Evolutionary conservation across 768 basidiomycete species (phyloP), one percentile per base, ranked within the genome.

Genomic region (Cantharellus anzutake): DNA sequence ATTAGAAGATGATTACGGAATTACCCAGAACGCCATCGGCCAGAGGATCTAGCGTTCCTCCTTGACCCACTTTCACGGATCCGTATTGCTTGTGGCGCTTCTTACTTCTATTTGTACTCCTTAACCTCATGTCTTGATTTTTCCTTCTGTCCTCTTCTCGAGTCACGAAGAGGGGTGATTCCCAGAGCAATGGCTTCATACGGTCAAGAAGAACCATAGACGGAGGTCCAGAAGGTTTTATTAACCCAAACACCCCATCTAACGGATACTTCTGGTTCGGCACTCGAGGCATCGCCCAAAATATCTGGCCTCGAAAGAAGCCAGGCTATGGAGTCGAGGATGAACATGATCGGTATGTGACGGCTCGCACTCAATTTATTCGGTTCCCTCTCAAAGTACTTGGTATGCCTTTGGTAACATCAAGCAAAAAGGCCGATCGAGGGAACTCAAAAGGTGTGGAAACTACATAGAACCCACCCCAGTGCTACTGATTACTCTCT

Each of bases 31-130:
- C 90, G 51, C 94, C 94, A 70, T 96, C 90, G 3, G 96, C 96
- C 41, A 98, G 76, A 14, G 96, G 96, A 73, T 99, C 96, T 56
- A 99, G 74, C 2, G 96, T 99, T 3, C 96, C 92, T 38, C 91
- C 91, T 70, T 92, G 88, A 1, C 91, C 92, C 56, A 93, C 80
- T 71, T 94, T 93, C 58, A 92, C 73, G 2, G 70, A 66, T 29
- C 79, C 76, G 14, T 71, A 69, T 56, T 73, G 73, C 59, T 60
- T 67, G 57, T 70, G 69, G 51, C 71, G 69, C 62, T 76, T 77
- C 35, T 73, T 74, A 29, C 20, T 58, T 73, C 71, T n/a, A 69
- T 70, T 52, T 77, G 4, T 62, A 73, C 77, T 40, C 69, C 68
- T 79, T 78, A 35, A 72, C 71, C 66, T 55, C 35, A 11, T 55